Percentiles rank a stretch among this genome's conserved stretches.
phyloP scores from a whole-genome alignment of 2,329 filamentous ascomycete species.

The Penicillium sp. region DNA sequence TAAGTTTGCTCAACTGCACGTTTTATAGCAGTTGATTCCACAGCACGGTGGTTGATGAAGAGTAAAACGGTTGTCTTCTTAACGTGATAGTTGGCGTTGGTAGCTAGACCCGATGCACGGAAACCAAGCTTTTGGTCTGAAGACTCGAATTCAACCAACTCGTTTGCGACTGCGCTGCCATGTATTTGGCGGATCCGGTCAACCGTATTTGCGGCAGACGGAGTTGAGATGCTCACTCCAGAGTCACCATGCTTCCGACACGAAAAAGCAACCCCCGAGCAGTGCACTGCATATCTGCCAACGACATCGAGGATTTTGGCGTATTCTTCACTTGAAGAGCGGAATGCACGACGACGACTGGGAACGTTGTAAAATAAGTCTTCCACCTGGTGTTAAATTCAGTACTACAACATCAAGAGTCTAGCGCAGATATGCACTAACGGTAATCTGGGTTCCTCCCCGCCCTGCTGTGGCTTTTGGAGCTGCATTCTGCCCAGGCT shows the following conservation, averaged over 20 bases:
- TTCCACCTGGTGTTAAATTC: slow-evolving; percentile 60
- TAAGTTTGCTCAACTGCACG: slow-evolving; percentile 92
- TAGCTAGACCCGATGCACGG: slow-evolving; percentile 75
- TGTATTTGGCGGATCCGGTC: slow-evolving; percentile 92
- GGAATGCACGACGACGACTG: slow-evolving; percentile 81
- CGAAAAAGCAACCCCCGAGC: slow-evolving; percentile 84
- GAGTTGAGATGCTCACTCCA: slow-evolving; percentile 76
- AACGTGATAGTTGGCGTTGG: slow-evolving; percentile 90
- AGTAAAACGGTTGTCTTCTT: slow-evolving; percentile 85
- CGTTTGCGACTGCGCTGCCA: slow-evolving; percentile 78
- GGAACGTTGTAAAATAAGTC: slow-evolving; percentile 97
- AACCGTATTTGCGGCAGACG: slow-evolving; percentile 66
- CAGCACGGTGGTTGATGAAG: slow-evolving; percentile 94
- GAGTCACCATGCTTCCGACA: slow-evolving; percentile 96
- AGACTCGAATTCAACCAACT: slow-evolving; percentile 74
- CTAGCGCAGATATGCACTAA: slow-evolving; percentile 28
- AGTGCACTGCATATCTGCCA: slow-evolving; percentile 90
- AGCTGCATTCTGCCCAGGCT: slow-evolving; percentile 82
- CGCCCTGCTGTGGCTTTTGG: slow-evolving; percentile 86
- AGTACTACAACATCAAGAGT: neutral
- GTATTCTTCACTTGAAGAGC: slow-evolving; percentile 90
- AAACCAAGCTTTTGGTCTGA: slow-evolving; percentile 80
- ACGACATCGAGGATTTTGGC: slow-evolving; percentile 97
- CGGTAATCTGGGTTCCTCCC: slow-evolving; percentile 88
- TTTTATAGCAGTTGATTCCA: slow-evolving; percentile 84